These are phyloP conservation scores for Plasmodium sp. DNA, from an alignment of 169 alveolate species.

Conservation along the genomic window DNA sequence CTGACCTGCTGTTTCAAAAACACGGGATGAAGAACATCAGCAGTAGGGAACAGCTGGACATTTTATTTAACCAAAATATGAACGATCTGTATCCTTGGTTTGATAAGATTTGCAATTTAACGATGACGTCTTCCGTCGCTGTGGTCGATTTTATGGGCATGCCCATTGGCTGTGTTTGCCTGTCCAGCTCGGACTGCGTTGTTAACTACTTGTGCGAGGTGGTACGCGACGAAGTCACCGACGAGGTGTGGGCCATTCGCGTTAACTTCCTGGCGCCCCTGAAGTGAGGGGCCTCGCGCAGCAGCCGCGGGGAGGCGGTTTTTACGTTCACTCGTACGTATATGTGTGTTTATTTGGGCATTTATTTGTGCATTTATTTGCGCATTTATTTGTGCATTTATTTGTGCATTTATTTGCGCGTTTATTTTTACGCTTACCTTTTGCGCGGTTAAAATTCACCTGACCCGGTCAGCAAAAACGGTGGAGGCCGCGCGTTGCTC, in stretches of 20 bases:
- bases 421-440: neutral
- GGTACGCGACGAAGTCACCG: constrained; percentile 66
- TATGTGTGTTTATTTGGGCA: neutral
- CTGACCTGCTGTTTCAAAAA: constrained; percentile 35
- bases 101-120: constrained; percentile 62
- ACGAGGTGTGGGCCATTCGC: constrained; percentile 70
- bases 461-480: neutral
- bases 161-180: constrained; percentile 75
- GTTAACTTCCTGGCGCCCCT: constrained; percentile 70
- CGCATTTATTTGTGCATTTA: too few relatives aligned
- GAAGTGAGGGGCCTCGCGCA: neutral
- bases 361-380: too few relatives aligned
- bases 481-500: neutral
- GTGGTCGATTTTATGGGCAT: constrained; percentile 56
- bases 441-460: neutral
- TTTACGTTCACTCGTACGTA: too few relatives aligned
- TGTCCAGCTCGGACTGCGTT: constrained; percentile 59
- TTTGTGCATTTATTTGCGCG: neutral
- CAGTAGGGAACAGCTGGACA: constrained; percentile 43
- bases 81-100: constrained; percentile 64
- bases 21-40: constrained; percentile 6
- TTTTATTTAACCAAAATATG: constrained; percentile 35
- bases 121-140: constrained; percentile 48
- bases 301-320: neutral
- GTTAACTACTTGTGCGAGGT: constrained; percentile 71